Conservation (phyloP, 768 basidiomycete species). For the Mycena metata region DNA sequence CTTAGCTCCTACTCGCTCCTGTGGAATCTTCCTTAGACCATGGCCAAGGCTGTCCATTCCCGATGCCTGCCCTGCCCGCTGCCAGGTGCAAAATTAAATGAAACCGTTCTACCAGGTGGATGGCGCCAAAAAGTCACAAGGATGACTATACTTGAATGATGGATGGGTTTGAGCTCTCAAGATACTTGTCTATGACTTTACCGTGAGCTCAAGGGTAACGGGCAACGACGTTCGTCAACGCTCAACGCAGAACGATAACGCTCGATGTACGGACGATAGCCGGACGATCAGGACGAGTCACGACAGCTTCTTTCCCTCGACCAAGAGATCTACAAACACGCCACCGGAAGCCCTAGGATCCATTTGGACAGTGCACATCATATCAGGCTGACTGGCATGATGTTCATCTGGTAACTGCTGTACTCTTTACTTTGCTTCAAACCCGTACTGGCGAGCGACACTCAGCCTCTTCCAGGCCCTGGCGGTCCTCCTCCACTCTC, state of each 20-base stretch:
- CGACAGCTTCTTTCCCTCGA: not conserved
- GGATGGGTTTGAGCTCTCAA: too few species aligned
- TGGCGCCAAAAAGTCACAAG: too few species aligned
- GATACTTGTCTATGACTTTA: too few species aligned
- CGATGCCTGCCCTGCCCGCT: too few species aligned
- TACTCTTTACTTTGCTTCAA: not conserved
- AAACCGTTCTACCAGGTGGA: too few species aligned
- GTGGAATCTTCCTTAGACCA: not conserved
- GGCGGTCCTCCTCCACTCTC: conserved; percentile 29
- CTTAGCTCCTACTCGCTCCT: too few species aligned
- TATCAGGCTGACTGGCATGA: conserved; percentile 4
- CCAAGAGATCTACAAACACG: conserved; percentile 12
- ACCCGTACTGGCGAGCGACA: conserved; percentile 11
- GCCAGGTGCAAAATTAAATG: too few species aligned
- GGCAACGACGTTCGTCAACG: too few species aligned
- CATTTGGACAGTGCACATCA: conserved; percentile 1
- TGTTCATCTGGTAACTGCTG: conserved; percentile 22
- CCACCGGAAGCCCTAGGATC: conserved; percentile 15
- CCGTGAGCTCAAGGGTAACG: too few species aligned
- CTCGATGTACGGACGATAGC: too few species aligned
- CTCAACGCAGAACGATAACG: too few species aligned
- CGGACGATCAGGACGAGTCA: not conserved
- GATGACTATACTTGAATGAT: too few species aligned
- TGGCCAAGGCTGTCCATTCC: not conserved
- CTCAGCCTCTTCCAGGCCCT: conserved; percentile 21